A percentile compares a stretch with the other conserved stretches of the same genome.
Conservation (phyloP, 495 filamentous ascomycete genomes). For the Annulohypoxylon nitens region DNA sequence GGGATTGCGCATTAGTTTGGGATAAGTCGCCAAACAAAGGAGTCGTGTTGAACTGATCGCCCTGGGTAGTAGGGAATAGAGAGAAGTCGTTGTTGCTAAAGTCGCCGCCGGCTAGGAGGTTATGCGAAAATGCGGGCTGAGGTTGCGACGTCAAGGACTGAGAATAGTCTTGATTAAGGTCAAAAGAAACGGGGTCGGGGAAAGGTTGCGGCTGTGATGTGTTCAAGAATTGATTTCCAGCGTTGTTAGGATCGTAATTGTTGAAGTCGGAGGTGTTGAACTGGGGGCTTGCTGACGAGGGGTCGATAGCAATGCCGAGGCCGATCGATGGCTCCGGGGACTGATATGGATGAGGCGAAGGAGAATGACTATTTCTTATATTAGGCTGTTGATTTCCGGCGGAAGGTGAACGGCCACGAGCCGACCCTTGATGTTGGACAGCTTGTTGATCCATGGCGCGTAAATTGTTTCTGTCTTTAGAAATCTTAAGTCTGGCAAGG, state of each 20-base stretch:
- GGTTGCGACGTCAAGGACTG: slow-evolving; percentile 54
- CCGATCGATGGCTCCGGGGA: slow-evolving; percentile 60
- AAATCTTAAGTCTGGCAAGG: slow-evolving; percentile 50
- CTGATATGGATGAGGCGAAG: slow-evolving; percentile 62
- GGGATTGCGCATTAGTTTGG: slow-evolving; percentile 64
- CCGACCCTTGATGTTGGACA: slow-evolving; percentile 52
- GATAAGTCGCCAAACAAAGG: slow-evolving; percentile 67
- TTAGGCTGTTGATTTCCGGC: slow-evolving; percentile 60
- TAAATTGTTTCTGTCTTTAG: slow-evolving; percentile 54
- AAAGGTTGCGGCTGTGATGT: slow-evolving; percentile 58
- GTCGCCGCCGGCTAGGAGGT: slow-evolving; percentile 55
- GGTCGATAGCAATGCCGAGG: slow-evolving; percentile 62
- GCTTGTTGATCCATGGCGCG: slow-evolving; percentile 62
- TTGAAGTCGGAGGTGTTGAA: slow-evolving; percentile 54
- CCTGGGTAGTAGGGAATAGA: slow-evolving; percentile 61
- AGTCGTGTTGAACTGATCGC: slow-evolving; percentile 60
- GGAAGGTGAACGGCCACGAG: slow-evolving; percentile 63
- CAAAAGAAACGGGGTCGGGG: slow-evolving; percentile 54
- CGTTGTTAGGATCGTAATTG: slow-evolving; percentile 52
- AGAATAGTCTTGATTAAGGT: slow-evolving; percentile 57
- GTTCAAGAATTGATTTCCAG: slow-evolving; percentile 52
- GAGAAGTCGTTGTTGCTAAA: slow-evolving; percentile 66
- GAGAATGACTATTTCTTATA: slow-evolving; percentile 66
- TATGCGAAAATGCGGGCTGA: slow-evolving; percentile 53
- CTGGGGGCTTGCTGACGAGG: slow-evolving; percentile 54